Percentiles rank a stretch among this genome's conserved stretches.
Evolutionary conservation across 306 rosid species (phyloP).

Genomic region (Rosa multiflora): DNA sequence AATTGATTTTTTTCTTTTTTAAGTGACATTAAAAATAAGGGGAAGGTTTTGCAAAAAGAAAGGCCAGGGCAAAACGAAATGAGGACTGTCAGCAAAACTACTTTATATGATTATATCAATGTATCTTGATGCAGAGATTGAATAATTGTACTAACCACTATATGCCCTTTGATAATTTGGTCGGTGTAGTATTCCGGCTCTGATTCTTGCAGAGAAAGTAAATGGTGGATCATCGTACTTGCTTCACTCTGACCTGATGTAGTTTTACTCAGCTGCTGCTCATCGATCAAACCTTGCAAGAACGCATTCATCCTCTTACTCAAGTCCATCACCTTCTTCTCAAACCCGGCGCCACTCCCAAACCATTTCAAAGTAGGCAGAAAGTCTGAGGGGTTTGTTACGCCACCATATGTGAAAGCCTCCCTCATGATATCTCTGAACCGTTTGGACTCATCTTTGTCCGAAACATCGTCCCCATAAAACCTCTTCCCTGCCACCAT

Average conservation of each 20-base stretch:
- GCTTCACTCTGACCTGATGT: background rate
- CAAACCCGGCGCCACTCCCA: background rate
- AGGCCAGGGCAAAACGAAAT: background rate
- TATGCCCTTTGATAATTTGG: slow-evolving; percentile 20
- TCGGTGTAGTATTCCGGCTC: slow-evolving; percentile 28
- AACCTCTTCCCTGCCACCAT: slow-evolving; percentile 25
- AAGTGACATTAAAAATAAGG: background rate
- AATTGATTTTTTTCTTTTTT: background rate
- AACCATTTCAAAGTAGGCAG: slow-evolving; percentile 8
- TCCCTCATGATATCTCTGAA: slow-evolving; percentile 4
- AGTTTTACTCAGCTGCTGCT: background rate
- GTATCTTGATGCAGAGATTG: background rate
- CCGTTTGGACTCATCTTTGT: background rate
- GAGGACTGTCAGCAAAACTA: background rate
- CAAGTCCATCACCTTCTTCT: background rate
- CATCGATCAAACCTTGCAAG: slow-evolving; percentile 9
- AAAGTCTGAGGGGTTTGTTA: background rate
- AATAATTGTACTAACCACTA: slow-evolving; percentile 15
- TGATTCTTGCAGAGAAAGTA: slow-evolving; percentile 24
- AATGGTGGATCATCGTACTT: slow-evolving; percentile 18
- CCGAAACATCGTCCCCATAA: slow-evolving; percentile 1
- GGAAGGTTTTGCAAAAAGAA: background rate
- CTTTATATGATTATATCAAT: background rate
- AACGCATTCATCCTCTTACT: background rate
- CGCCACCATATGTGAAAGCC: slow-evolving; percentile 4